Evolutionary conservation across 345 rosid species (phyloP), one percentile per base, ranked within the genome.

Genomic region (Psidium guajava): DNA sequence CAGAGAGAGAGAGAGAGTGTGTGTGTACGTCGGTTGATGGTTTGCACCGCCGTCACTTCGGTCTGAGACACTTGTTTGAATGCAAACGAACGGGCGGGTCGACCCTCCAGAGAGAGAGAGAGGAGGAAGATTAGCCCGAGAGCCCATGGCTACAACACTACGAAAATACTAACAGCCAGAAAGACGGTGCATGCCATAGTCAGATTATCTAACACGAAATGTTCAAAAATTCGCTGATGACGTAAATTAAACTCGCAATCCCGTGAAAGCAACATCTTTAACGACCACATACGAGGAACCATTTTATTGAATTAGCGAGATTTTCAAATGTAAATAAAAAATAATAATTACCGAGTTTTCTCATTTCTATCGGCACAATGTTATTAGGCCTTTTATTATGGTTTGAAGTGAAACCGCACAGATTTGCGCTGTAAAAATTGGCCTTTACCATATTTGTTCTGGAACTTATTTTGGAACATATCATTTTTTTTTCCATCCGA

Each of bases 211-310:
- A 64, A 28, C 3, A 15, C 11, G 2, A 32, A 5, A 2, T 1
- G 5, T 64, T 64, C 22, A 1, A 53, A 53, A 53, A 6, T 53
- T 6, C 20, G 20, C 44, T 64, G 6, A 0, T 1, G 4, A 28
- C 11, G 16, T 64, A 18, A 1, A 32, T 16, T 5, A 3, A 32
- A 25, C 1, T 28, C 75, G 10, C 1, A 8, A 32, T 8, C 44
- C 28, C 3, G 1, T 7, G 22, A 28, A 64, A 16, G 4, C 32
- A 3, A 3, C 11, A 32, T 28, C 20, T 64, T 64, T 1, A 28
- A 0, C 15, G 2, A 1, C 18, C 6, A 4, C 6, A 4, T 18
- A 69, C 0, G 0, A 18, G 1, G 2, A 0, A 32, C 0, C 0
- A 4, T 64, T 9, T 28, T 2, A 32, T 64, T 7, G 1, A 64